These are phyloP conservation scores for Talaromyces sp. DNA, from an alignment of 2,329 filamentous ascomycete species.

Conservation along the genomic window DNA sequence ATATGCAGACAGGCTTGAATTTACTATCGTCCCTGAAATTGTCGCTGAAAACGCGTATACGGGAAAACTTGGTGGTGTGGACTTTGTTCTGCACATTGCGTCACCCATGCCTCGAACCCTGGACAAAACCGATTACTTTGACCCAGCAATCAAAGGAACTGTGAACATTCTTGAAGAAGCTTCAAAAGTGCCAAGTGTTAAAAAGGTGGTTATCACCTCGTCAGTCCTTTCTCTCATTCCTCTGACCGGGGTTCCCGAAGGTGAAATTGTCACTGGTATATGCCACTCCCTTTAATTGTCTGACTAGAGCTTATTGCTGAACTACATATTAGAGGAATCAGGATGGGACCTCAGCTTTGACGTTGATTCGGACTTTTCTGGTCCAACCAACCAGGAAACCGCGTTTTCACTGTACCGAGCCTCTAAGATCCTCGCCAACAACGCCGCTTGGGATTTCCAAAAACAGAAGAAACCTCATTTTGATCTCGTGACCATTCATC, in stretches of 20 bases:
- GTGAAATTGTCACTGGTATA: neutral
- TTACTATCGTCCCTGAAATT: conserved; percentile 17
- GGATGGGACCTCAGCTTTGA: neutral
- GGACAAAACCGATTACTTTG: conserved; percentile 17
- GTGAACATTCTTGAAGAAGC: conserved; percentile 14
- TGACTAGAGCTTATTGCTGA: neutral
- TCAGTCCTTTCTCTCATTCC: neutral
- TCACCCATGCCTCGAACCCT: conserved; percentile 14
- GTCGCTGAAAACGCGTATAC: conserved; percentile 10
- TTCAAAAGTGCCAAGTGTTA: conserved; percentile 16
- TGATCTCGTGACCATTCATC: conserved; percentile 20
- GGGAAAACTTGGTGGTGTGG: conserved; percentile 12
- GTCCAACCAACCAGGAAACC: conserved; percentile 10
- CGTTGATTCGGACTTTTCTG: neutral
- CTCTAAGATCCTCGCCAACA: conserved; percentile 22
- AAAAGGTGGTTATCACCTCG: conserved; percentile 18
- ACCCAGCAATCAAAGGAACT: conserved; percentile 20
- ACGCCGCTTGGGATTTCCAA: conserved; percentile 19
- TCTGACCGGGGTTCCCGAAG: neutral
- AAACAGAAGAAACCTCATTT: conserved; percentile 16
- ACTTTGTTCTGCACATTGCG: conserved; percentile 19
- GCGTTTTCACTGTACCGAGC: conserved; percentile 18
- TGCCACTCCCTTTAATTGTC: neutral
- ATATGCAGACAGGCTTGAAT: conserved; percentile 13
- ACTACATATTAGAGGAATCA: neutral